Evolutionary conservation across 1,284 basidiomycete species (phyloP).

Genomic region (Heterobasidion annosum): DNA sequence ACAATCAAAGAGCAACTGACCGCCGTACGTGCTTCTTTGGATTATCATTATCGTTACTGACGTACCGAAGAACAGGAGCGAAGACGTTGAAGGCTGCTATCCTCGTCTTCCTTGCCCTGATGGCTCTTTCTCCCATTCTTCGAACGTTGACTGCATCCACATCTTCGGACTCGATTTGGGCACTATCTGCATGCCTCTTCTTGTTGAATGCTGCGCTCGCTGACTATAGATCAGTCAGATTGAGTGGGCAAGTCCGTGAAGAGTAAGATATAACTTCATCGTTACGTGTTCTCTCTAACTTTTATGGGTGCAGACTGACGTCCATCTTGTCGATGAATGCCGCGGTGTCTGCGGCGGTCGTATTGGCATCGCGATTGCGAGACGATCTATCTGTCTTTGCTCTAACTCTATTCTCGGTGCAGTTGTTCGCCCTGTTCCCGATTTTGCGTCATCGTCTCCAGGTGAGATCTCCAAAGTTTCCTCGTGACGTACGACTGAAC

Average conservation of each 20-base stretch:
- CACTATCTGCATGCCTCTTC: constrained; percentile 66
- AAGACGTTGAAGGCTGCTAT: constrained; percentile 69
- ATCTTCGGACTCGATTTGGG: constrained; percentile 96
- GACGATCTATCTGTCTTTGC: constrained; percentile 87
- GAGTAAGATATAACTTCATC: constrained; percentile 19
- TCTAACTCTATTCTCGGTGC: constrained; percentile 80
- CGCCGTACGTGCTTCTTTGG: constrained; percentile 21
- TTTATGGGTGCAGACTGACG: constrained; percentile 50
- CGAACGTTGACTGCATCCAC: constrained; percentile 91
- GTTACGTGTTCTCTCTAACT: constrained; percentile 7
- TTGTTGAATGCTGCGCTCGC: constrained; percentile 54
- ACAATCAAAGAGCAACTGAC: constrained; percentile 2
- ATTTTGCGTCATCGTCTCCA: constrained; percentile 72
- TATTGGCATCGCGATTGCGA: constrained; percentile 84
- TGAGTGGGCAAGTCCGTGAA: constrained; percentile 25
- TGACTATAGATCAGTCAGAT: constrained; percentile 44
- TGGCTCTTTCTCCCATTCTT: constrained; percentile 87
- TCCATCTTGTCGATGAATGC: constrained; percentile 93
- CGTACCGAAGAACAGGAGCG: constrained; percentile 34
- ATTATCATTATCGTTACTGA: background rate
- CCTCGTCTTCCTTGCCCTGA: constrained; percentile 80
- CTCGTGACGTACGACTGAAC: constrained; percentile 4
- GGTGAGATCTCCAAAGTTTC: constrained; percentile 32
- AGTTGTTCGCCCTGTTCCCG: constrained; percentile 82
- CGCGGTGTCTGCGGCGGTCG: constrained; percentile 88